Evolutionary conservation across 805 yeast species (phyloP).

Genomic region (Schwanniomyces pseudopolymorphus): DNA sequence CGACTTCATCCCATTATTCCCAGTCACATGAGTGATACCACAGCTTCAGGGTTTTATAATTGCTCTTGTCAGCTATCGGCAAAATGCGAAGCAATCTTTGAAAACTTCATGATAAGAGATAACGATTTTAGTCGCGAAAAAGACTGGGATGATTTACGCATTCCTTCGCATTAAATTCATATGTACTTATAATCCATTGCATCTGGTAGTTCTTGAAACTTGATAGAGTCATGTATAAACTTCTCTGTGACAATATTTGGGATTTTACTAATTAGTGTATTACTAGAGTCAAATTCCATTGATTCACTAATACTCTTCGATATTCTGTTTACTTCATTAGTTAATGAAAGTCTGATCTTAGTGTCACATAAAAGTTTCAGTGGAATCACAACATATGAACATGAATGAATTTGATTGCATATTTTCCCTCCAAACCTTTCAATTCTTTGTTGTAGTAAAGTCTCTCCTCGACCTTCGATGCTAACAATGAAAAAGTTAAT

Average conservation of each 20-base stretch:
- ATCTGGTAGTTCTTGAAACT: constrained; percentile 23
- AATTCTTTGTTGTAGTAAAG: constrained; percentile 18
- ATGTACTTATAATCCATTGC: constrained; percentile 26
- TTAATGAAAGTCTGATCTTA: constrained; percentile 6
- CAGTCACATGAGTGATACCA: no score
- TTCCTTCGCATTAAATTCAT: not conserved
- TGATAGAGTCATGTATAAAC: constrained; percentile 32
- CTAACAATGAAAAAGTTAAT: constrained; percentile 31
- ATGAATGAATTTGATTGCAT: constrained; percentile 16
- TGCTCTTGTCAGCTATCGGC: no score
- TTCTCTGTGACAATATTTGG: constrained; percentile 35
- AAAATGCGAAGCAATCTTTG: no score
- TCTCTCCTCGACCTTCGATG: not conserved
- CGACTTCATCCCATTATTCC: no score
- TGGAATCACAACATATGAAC: constrained; percentile 42
- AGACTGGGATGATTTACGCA: no score
- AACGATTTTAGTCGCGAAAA: no score
- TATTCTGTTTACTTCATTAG: constrained; percentile 11
- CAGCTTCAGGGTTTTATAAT: no score
- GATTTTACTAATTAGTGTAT: constrained; percentile 14
- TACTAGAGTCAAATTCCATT: constrained; percentile 11
- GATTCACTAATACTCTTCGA: constrained; percentile 12
- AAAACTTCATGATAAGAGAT: no score
- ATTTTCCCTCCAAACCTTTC: constrained; percentile 47
- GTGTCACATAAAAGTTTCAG: constrained; percentile 7